phyloP scores from a whole-genome alignment of 805 yeast species.

The Phaffomyces opuntiae region DNA sequence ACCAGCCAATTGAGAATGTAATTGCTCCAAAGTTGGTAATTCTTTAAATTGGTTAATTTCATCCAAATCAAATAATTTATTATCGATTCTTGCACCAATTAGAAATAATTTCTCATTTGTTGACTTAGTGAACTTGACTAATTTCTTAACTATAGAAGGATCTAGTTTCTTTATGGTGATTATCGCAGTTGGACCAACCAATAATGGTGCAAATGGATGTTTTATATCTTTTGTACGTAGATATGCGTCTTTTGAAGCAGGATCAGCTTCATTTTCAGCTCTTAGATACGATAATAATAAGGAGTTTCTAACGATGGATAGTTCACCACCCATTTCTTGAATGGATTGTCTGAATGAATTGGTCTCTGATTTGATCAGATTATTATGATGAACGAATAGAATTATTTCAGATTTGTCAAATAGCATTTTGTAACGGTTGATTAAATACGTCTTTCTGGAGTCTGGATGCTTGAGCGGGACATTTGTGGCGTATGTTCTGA shows the following conservation, averaged over 20 bases:
- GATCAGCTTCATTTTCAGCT: conserved; percentile 63
- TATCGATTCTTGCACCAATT: conserved; percentile 80
- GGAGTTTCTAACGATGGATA: conserved; percentile 61
- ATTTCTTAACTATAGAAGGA: conserved; percentile 58
- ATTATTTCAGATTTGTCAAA: conserved; percentile 64
- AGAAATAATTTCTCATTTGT: conserved; percentile 70
- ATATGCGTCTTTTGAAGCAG: conserved; percentile 54
- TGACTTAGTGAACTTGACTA: conserved; percentile 52
- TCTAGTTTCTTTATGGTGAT: conserved; percentile 61
- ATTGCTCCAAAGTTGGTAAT: conserved; percentile 61
- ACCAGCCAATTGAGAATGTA: conserved; percentile 80
- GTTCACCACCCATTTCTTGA: conserved; percentile 55
- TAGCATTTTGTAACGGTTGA: conserved; percentile 71
- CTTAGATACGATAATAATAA: conserved; percentile 72
- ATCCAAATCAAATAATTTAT: conserved; percentile 41
- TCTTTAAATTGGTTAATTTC: conserved; percentile 60
- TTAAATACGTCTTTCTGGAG: conserved; percentile 79
- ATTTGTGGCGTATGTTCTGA: conserved; percentile 15
- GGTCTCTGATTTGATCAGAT: conserved; percentile 64
- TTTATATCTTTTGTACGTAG: conserved; percentile 31
- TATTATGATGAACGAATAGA: conserved; percentile 80
- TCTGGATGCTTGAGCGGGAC: conserved; percentile 44
- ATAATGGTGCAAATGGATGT: conserved; percentile 66
- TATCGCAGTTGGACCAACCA: conserved; percentile 83
- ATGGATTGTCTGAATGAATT: conserved; percentile 55